These are phyloP conservation scores for Epichloe gansuensis DNA, from an alignment of 2,329 filamentous ascomycete genomes.

Conservation along the genomic window DNA sequence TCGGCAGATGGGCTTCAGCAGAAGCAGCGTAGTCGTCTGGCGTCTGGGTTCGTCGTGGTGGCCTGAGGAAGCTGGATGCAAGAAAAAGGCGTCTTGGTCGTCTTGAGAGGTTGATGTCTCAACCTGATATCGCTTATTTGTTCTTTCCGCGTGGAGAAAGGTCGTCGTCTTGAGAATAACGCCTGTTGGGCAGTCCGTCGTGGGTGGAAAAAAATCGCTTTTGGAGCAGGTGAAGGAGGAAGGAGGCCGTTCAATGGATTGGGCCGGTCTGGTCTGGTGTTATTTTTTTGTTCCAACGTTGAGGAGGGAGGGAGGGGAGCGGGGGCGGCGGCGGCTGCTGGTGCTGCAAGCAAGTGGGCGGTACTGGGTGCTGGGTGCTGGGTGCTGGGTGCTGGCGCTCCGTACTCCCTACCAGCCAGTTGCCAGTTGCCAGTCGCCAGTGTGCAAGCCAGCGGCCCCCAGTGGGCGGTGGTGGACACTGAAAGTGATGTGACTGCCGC, in stretches of 20 bases:
- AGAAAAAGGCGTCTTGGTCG: constrained; percentile 6
- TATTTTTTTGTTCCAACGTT: constrained; percentile 4
- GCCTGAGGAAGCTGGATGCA: background rate
- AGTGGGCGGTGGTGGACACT: background rate
- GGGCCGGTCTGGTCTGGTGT: background rate
- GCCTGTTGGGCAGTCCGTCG: constrained; percentile 6
- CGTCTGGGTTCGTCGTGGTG: background rate
- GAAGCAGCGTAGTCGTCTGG: constrained; percentile 1
- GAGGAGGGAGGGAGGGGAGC: background rate
- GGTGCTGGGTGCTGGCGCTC: background rate
- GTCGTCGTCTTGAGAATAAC: background rate
- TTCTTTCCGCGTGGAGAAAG: background rate
- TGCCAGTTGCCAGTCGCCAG: background rate
- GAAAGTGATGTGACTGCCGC: too few species aligned
- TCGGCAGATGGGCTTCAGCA: constrained; percentile 10
- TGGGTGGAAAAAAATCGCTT: constrained; percentile 1
- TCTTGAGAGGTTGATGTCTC: background rate
- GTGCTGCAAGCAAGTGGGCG: background rate
- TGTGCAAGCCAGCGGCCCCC: background rate
- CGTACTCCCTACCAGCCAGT: background rate
- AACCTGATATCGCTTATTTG: constrained; percentile 1
- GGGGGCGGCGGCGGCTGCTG: background rate
- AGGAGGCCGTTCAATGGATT: background rate
- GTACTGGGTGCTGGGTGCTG: background rate
- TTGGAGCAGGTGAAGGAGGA: constrained; percentile 3